A percentile compares a stretch with the other conserved stretches of the same genome.
Conservation (phyloP, 1,139 yeast species). For the Blastobotrys ciferrii region DNA sequence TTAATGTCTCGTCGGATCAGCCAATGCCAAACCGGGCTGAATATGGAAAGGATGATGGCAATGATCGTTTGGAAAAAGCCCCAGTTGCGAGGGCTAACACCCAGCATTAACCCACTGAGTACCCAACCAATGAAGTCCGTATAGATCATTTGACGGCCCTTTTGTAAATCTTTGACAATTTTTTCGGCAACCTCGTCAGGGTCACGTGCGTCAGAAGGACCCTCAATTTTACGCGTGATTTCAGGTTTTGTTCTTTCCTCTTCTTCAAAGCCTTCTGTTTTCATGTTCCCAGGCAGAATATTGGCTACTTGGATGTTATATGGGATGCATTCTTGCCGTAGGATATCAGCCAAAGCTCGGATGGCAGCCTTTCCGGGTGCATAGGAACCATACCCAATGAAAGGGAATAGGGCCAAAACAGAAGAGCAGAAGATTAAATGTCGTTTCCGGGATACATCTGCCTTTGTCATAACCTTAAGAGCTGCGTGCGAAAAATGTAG, state of each 20-base stretch:
- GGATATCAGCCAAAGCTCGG: conserved; percentile 65
- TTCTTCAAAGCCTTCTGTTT: conserved; percentile 78
- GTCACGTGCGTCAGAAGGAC: conserved; percentile 69
- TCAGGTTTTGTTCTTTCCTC: conserved; percentile 86
- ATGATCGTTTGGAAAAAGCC: conserved; percentile 44
- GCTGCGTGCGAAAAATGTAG: conserved; percentile 64
- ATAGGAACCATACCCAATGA: conserved; percentile 88
- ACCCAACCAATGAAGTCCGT: conserved; percentile 90
- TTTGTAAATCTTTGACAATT: conserved; percentile 53
- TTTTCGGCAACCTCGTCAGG: conserved; percentile 65
- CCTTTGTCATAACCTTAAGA: conserved; percentile 43
- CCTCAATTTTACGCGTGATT: conserved; percentile 81
- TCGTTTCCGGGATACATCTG: conserved; percentile 33
- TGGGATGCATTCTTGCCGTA: conserved; percentile 78
- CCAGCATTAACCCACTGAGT: conserved; percentile 64
- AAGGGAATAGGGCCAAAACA: conserved; percentile 77
- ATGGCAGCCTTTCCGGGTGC: conserved; percentile 88
- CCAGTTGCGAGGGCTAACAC: conserved; percentile 65
- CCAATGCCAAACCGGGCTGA: conserved; percentile 63
- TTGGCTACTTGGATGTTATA: conserved; percentile 54
- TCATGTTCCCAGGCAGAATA: conserved; percentile 86
- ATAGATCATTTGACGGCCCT: conserved; percentile 71
- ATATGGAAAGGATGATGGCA: conserved; percentile 50
- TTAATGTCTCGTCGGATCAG: conserved; percentile 56
- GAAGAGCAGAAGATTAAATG: conserved; percentile 80